Evolutionary conservation across 2,329 filamentous ascomycete genomes (phyloP).

Genomic region (Neoascochyta sp.): DNA sequence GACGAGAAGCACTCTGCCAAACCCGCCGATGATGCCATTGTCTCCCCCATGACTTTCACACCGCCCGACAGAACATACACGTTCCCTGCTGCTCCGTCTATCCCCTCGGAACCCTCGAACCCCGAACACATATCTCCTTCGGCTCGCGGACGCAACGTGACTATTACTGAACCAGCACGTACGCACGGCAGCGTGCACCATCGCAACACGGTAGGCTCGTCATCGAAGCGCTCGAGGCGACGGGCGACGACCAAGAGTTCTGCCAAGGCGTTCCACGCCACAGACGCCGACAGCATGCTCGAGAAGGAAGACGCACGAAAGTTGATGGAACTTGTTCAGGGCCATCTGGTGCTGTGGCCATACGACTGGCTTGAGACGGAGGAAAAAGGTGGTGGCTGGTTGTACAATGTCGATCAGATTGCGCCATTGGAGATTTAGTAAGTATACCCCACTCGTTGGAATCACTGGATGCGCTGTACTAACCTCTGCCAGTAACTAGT

Average conservation of each 20-base stretch:
- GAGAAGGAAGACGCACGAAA: slow-evolving; percentile 73
- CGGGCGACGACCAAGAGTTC: slow-evolving; percentile 68
- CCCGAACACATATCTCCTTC: slow-evolving; percentile 9
- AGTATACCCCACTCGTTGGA: slow-evolving; percentile 12
- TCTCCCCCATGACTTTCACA: slow-evolving; percentile 25
- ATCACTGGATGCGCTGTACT: too few species aligned
- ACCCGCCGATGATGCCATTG: slow-evolving; percentile 27
- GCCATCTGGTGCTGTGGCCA: slow-evolving; percentile 84
- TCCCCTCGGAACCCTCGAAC: slow-evolving; percentile 20
- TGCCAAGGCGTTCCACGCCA: slow-evolving; percentile 58
- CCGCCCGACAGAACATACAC: slow-evolving; percentile 23
- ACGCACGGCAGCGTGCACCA: slow-evolving; percentile 9
- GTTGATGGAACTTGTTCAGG: slow-evolving; percentile 76
- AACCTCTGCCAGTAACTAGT: neutral
- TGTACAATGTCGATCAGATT: slow-evolving; percentile 93
- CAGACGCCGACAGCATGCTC: slow-evolving; percentile 66
- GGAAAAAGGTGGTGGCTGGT: slow-evolving; percentile 91
- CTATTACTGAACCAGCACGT: slow-evolving; percentile 30
- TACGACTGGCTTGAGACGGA: slow-evolving; percentile 87
- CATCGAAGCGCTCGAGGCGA: slow-evolving; percentile 49
- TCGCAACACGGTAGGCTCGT: slow-evolving; percentile 11
- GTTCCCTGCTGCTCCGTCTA: slow-evolving; percentile 32
- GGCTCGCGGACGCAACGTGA: slow-evolving; percentile 34
- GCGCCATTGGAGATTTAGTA: slow-evolving; percentile 94
- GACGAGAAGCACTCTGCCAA: slow-evolving; percentile 34